These are phyloP conservation scores for Syzygium grande DNA, from an alignment of 345 rosid genomes.

Conservation along the genomic window DNA sequence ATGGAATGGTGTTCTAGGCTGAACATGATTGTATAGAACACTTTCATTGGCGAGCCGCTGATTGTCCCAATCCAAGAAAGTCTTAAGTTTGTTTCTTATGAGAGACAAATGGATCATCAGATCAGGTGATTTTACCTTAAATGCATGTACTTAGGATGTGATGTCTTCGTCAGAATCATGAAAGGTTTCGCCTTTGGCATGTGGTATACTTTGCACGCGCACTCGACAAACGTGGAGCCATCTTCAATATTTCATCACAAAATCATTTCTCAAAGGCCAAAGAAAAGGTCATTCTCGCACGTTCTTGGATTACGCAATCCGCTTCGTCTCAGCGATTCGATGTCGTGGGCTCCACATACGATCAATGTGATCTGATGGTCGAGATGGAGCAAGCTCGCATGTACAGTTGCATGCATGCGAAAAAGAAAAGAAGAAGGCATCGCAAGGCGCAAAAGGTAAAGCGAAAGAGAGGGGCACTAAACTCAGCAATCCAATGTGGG, in stretches of 20 bases:
- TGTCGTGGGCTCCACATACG: neutral
- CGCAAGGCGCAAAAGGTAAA: neutral
- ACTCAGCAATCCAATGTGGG: neutral
- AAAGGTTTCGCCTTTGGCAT: neutral
- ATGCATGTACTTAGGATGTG: neutral
- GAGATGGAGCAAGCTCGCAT: neutral
- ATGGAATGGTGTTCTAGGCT: neutral
- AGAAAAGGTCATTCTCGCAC: neutral
- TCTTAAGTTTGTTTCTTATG: neutral
- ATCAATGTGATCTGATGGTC: neutral
- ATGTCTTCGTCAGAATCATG: neutral
- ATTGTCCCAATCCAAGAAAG: neutral
- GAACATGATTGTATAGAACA: neutral
- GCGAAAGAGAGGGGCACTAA: neutral
- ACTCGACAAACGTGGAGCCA: neutral
- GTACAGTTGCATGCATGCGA: neutral
- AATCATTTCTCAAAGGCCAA: neutral
- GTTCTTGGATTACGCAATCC: neutral
- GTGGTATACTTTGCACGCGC: neutral
- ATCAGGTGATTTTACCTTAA: neutral
- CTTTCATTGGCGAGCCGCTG: neutral
- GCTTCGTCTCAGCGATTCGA: neutral
- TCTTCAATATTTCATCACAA: neutral
- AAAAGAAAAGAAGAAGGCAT: neutral
- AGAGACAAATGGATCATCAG: neutral